Evolutionary conservation across 2,329 filamentous ascomycete genomes (phyloP).

Genomic region (Phialophora verrucosa): DNA sequence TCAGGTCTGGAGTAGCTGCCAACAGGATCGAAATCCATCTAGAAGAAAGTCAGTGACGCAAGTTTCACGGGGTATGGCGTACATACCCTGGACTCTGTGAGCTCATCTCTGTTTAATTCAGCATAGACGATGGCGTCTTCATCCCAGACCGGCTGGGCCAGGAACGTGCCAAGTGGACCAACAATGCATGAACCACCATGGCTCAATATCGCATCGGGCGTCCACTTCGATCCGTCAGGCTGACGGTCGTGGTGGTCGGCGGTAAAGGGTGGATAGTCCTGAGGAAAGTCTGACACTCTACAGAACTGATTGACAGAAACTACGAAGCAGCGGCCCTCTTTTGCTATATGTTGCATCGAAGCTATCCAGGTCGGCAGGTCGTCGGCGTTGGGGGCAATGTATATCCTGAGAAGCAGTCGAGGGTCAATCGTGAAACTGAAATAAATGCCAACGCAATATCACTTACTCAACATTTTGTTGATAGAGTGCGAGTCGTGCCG

Average conservation of each 20-base stretch:
- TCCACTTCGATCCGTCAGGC: slow-evolving; percentile 56
- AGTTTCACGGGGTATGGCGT: no score
- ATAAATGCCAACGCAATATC: no score
- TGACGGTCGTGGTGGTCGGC: slow-evolving; percentile 21
- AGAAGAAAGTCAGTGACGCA: no score
- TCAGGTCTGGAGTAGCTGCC: slow-evolving; percentile 14
- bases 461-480: slow-evolving; percentile 77
- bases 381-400: slow-evolving; percentile 88
- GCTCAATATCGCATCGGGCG: slow-evolving; percentile 64
- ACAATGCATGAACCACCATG: slow-evolving; percentile 83
- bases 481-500: slow-evolving; percentile 82
- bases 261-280: slow-evolving; percentile 23
- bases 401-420: slow-evolving; percentile 55
- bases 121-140: slow-evolving; percentile 44
- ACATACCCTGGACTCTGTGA: slow-evolving; percentile 60
- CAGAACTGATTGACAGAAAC: slow-evolving; percentile 84
- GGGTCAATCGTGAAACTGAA: no score
- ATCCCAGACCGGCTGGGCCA: slow-evolving; percentile 84
- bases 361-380: slow-evolving; percentile 78
- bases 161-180: slow-evolving; percentile 74
- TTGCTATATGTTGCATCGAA: slow-evolving; percentile 78
- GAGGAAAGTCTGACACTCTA: slow-evolving; percentile 61
- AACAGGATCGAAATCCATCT: slow-evolving; percentile 17
- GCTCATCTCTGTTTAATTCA: slow-evolving; percentile 65
- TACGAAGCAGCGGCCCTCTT: slow-evolving; percentile 83